Evolutionary conservation across 1,284 basidiomycete genomes (phyloP).

Genomic region (Wallemia ichthyophaga): DNA sequence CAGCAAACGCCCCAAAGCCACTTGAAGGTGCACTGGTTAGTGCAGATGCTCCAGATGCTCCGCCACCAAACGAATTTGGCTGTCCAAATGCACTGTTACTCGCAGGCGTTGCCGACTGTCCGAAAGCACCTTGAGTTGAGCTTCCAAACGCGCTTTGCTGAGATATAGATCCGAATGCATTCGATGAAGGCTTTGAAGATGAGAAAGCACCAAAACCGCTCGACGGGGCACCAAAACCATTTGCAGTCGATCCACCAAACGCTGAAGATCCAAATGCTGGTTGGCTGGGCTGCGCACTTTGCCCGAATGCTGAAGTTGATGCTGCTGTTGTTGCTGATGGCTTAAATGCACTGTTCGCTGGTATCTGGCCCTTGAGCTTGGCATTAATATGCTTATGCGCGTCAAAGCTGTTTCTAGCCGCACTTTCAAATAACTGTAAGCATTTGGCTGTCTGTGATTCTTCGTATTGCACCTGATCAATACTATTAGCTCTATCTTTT

Average conservation of each 20-base stretch:
- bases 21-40: slow-evolving; percentile 4
- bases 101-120: slow-evolving; percentile 4
- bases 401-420: neutral
- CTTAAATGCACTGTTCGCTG: neutral
- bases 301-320: neutral
- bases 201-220: slow-evolving; percentile 4
- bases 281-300: neutral
- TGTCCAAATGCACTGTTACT: slow-evolving; percentile 11
- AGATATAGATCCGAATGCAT: slow-evolving; percentile 1
- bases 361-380: neutral
- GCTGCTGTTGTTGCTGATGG: neutral
- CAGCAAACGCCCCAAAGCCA: slow-evolving; percentile 6
- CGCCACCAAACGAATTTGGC: slow-evolving; percentile 6
- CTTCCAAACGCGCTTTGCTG: slow-evolving; percentile 10
- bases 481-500: too few relatives aligned
- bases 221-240: neutral
- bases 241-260: slow-evolving; percentile 4
- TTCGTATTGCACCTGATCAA: neutral
- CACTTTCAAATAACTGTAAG: neutral
- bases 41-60: slow-evolving; percentile 7
- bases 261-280: slow-evolving; percentile 9
- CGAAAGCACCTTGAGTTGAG: neutral
- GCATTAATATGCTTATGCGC: neutral
- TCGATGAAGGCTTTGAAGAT: neutral
- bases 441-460: neutral